Conservation (phyloP, 441 rosid species). For the Corymbia calophylla region DNA sequence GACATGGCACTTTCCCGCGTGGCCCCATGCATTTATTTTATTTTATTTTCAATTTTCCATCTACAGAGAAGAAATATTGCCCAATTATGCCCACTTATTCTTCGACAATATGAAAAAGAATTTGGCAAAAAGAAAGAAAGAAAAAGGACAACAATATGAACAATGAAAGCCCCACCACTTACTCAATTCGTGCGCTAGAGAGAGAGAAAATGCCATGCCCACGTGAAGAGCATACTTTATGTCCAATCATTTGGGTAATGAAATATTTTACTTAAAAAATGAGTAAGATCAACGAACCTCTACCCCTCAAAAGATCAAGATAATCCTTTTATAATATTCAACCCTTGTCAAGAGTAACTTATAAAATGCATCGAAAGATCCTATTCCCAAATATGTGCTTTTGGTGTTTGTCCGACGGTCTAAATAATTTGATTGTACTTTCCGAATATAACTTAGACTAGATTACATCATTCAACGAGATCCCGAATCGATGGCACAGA, state of each 20-base stretch:
- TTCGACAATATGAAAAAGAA: not conserved
- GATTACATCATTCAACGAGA: not conserved
- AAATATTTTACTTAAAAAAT: too few species aligned
- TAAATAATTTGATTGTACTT: not conserved
- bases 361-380: rapidly evolving
- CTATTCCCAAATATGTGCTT: not conserved
- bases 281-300: not conserved
- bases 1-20: not conserved
- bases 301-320: not conserved
- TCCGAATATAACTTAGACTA: not conserved
- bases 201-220: not conserved
- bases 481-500: rapidly evolving
- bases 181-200: not conserved
- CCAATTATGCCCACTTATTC: not conserved
- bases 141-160: not conserved
- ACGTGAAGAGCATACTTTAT: not conserved
- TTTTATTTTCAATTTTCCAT: not conserved
- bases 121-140: not conserved
- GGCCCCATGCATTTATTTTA: not conserved
- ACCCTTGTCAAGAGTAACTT: not conserved
- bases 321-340: not conserved
- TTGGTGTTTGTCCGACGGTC: not conserved
- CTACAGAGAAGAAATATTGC: not conserved
- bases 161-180: not conserved
- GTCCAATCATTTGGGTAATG: not conserved